A percentile compares a stretch with the other conserved stretches of the same genome.
These are phyloP conservation scores for Phlegmacium glaucopus DNA, from an alignment of 768 basidiomycete species.

Conservation along the genomic window DNA sequence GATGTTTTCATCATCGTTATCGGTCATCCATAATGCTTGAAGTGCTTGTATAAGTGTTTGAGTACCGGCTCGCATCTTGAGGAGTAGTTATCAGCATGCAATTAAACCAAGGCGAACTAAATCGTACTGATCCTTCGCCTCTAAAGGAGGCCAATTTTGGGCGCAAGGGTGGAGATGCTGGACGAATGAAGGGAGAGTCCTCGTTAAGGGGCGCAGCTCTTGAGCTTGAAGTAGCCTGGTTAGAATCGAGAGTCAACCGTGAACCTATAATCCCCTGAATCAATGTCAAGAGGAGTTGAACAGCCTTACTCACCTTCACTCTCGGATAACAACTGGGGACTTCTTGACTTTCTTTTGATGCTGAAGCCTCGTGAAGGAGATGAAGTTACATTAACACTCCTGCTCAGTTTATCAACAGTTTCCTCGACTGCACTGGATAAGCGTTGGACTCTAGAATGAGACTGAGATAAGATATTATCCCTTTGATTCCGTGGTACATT, in stretches of 20 bases:
- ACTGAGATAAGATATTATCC: conserved; percentile 23
- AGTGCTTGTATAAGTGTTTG: conserved; percentile 88
- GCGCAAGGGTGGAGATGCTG: conserved; percentile 62
- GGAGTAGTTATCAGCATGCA: conserved; percentile 5
- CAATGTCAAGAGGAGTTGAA: conserved; percentile 3
- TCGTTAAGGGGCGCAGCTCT: conserved; percentile 23
- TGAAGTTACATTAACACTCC: conserved; percentile 44
- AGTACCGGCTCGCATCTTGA: conserved; percentile 81
- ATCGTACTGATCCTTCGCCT: conserved; percentile 63
- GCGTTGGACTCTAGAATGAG: conserved; percentile 49
- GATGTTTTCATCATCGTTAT: conserved; percentile 63
- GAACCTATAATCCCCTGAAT: conserved; percentile 1
- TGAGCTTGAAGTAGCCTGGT: conserved; percentile 30
- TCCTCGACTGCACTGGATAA: conserved; percentile 46
- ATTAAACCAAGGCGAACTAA: conserved; percentile 7
- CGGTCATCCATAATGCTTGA: conserved; percentile 76
- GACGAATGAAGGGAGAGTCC: conserved; percentile 62
- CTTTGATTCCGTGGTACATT: conserved; percentile 8
- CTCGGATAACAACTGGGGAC: conserved; percentile 37
- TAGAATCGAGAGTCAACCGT: conserved; percentile 22
- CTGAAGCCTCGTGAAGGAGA: conserved; percentile 49
- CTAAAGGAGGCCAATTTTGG: conserved; percentile 53
- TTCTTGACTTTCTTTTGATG: conserved; percentile 49
- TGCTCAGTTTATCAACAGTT: conserved; percentile 64
- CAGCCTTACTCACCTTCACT: conserved; percentile 22